A percentile compares a stretch with the other conserved stretches of the same genome.
Evolutionary conservation across 768 basidiomycete genomes (phyloP).

Genomic region (Calocybe cyanea): DNA sequence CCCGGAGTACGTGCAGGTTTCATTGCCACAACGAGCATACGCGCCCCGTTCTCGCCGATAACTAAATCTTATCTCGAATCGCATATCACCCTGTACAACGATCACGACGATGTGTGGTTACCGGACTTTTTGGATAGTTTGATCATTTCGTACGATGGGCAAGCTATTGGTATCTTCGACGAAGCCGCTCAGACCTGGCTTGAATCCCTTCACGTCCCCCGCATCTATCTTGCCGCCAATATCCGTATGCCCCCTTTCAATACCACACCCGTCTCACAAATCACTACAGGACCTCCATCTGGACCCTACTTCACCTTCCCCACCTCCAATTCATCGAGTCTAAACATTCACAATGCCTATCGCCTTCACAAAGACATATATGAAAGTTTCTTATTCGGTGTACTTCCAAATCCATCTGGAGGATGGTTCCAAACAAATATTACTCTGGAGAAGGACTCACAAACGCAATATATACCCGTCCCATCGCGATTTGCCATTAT

Average conservation of each 20-base stretch:
- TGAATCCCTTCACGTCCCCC: conserved; percentile 17
- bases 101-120: conserved; percentile 32
- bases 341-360: conserved; percentile 26
- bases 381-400: conserved; percentile 40
- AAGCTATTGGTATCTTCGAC: conserved; percentile 20
- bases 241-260: conserved; percentile 17
- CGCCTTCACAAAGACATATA: conserved; percentile 40
- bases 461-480: conserved; percentile 38
- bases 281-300: conserved; percentile 18
- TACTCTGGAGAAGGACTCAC: conserved; percentile 16
- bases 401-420: conserved; percentile 30
- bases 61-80: conserved; percentile 23
- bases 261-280: conserved; percentile 10
- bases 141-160: conserved; percentile 26
- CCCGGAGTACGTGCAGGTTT: conserved; percentile 8
- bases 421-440: conserved; percentile 31
- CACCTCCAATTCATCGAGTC: not conserved
- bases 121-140: conserved; percentile 23
- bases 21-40: conserved; percentile 24
- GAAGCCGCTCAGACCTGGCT: conserved; percentile 25
- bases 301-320: conserved; percentile 24
- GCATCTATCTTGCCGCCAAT: conserved; percentile 20
- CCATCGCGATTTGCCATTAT: conserved; percentile 43
- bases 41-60: conserved; percentile 21
- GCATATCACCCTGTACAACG: conserved; percentile 19